Base-by-base conservation (phyloP, 148 eudicot species). In the Tetragonia tetragonoides region DNA sequence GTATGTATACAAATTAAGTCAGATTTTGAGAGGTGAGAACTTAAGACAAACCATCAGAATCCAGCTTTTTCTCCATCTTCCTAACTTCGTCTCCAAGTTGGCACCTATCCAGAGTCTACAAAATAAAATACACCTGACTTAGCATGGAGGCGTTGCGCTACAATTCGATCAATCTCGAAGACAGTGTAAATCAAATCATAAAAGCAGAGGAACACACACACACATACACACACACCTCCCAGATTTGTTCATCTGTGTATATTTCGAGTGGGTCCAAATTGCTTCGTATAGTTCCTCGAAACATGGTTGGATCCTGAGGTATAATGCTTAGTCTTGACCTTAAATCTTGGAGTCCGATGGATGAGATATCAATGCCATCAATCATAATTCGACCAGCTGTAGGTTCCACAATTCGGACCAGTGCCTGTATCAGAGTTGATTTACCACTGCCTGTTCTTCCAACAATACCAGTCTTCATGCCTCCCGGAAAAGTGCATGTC, bases 391-490 rank as follows among this genome's bases (percentile, higher is more conserved):
- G n/a, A 57, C 61, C 61, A 57, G 61, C 12, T 16, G 61, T 4
- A 16, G 61, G 61, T 57, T 57, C 61, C n/a, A 57, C 61, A 57
- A 57, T 57, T 20, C 61, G 20, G 61, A 57, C 10, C 7, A 57
- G n/a, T 57, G 61, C 61, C 21, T 57, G 61, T 57, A 57, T 57
- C n/a, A 57, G 61, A 57, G 61, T 57, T 57, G 61, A 57, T 57
- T 57, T 57, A 16, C 61, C 61, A 14, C 53, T 49, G 11, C 53
- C 53, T 49, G 53, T 49, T 49, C 53, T 49, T 49, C 53, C 53
- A 49, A 57, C 61, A 57, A 57, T 57, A 57, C 61, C 61, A 3
- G 61, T 57, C 16, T 57, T 57, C 61, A 57, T 57, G 0, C 61
- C 61, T 57, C 61, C 61, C 4, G n/a, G 61, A 57, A 57, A 57